Conservation (phyloP, 371 early-diverging fungal genomes). For the Syncephalis fuscata region DNA sequence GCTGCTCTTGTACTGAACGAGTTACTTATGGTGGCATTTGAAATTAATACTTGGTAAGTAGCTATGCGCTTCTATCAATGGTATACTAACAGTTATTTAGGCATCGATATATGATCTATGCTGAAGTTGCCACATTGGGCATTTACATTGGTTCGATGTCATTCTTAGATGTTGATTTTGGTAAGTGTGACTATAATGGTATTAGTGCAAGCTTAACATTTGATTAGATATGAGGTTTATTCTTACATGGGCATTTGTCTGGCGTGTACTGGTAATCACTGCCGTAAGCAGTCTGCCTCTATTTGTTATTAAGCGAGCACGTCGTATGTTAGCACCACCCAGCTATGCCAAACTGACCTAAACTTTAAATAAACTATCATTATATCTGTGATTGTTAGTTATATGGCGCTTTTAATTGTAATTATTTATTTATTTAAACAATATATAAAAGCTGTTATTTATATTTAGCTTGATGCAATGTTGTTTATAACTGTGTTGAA, state of each 20-base stretch:
- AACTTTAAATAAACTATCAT: too few species aligned
- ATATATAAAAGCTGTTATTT: too few species aligned
- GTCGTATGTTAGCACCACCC: conserved; percentile 58
- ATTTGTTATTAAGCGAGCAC: conserved; percentile 51
- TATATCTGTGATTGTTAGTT: too few species aligned
- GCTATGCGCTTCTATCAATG: background rate
- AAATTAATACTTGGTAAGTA: conserved; percentile 71
- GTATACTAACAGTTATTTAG: conserved; percentile 9
- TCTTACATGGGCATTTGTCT: conserved; percentile 59
- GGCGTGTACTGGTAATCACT: conserved; percentile 85
- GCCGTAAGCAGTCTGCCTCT: conserved; percentile 73
- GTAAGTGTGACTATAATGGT: conserved; percentile 18
- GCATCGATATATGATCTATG: conserved; percentile 72
- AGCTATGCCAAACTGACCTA: conserved; percentile 47
- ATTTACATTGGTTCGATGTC: conserved; percentile 81
- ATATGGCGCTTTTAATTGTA: too few species aligned
- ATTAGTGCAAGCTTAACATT: background rate
- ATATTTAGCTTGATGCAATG: too few species aligned
- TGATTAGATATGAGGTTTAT: conserved; percentile 66
- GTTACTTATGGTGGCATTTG: conserved; percentile 94
- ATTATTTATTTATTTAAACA: too few species aligned
- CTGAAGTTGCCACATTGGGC: conserved; percentile 62
- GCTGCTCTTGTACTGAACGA: conserved; percentile 96
- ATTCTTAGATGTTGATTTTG: conserved; percentile 79
- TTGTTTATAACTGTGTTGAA: too few species aligned